Evolutionary conservation across 2,329 filamentous ascomycete species (phyloP), one percentile per base, ranked within the genome.

Genomic region (Colletotrichum sp.): DNA sequence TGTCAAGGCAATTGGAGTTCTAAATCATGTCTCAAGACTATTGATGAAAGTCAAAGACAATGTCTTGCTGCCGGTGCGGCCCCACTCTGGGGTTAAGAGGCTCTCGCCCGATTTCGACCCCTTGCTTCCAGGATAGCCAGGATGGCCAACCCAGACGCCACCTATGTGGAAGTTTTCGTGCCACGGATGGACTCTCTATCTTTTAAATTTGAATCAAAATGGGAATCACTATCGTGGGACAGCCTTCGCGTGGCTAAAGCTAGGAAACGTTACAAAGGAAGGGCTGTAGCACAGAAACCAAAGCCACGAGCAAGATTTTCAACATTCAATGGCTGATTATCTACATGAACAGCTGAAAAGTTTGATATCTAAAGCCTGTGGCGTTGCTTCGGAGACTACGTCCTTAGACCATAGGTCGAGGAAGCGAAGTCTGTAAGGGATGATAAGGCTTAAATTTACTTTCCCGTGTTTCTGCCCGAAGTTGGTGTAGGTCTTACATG

Each of bases 21-120:
- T 34, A 63, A 63, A 63, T 36, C 30, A 63, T 63, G 59, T 63
- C 21, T 63, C 59, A 36, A 36, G 32, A 63, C 30, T 63, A 63
- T 63, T 34, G 59, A 63, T 34, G 7, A 8, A 63, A 6, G 59
- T 36, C n/a, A 34, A 34, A 63, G 59, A 63, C 59, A 63, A 32
- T 63, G 30, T 63, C 32, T n/a, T 24, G 59, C 28, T 13, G 30
- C 59, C 4, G 13, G 10, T 12, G 9, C 28, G 18, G 59, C 21
- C 30, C 26, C 26, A n/a, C 59, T 13, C 7, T 30, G 30, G 59
- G 18, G 30, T 21, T 12, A 10, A 16, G 59, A 63, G 59, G 18
- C 30, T 63, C n/a, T 32, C 59, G 18, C 59, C n/a, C 18, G 26
- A 16, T 9, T 63, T 24, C 55, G 26, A 15, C 59, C 59, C 59